These are phyloP conservation scores for Emergomyces africanus DNA, from an alignment of 2,329 filamentous ascomycete species.

Conservation along the genomic window DNA sequence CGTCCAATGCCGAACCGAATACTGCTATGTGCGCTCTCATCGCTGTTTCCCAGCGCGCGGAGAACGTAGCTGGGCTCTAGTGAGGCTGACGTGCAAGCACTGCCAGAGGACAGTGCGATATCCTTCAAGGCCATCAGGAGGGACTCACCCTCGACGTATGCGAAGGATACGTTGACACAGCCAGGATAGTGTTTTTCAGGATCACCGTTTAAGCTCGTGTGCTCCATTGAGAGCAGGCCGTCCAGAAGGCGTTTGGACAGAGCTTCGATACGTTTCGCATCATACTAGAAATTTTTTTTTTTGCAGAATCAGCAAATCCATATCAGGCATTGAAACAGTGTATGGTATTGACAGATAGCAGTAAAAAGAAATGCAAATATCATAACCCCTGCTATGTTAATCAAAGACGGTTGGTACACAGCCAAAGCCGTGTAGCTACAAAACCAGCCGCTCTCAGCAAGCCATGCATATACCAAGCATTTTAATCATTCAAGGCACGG, in stretches of 20 bases:
- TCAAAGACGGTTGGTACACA: constrained; percentile 40
- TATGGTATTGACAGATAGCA: constrained; percentile 4
- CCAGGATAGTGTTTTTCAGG: constrained; percentile 76
- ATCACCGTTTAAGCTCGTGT: constrained; percentile 85
- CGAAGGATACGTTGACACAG: constrained; percentile 96
- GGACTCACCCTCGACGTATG: constrained; percentile 96
- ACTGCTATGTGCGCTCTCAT: constrained; percentile 95
- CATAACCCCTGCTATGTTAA: constrained; percentile 57
- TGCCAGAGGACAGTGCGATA: constrained; percentile 91
- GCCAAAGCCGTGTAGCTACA: constrained; percentile 23
- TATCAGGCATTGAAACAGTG: background rate
- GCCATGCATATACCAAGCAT: constrained; percentile 75
- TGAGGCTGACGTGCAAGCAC: constrained; percentile 92
- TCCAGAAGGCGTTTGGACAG: constrained; percentile 75
- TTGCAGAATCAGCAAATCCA: constrained; percentile 14
- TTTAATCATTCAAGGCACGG: constrained; percentile 54
- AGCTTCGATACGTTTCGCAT: constrained; percentile 66
- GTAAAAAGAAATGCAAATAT: constrained; percentile 14
- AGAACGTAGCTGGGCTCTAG: constrained; percentile 94
- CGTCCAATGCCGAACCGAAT: constrained; percentile 96
- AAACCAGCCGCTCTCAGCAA: constrained; percentile 63
- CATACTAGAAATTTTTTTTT: constrained; percentile 53
- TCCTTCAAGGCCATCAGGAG: constrained; percentile 97
- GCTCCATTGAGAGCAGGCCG: constrained; percentile 77
- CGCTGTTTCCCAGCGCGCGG: constrained; percentile 84